These are phyloP conservation scores for Adenanthera pavonina DNA, from an alignment of 306 rosid genomes.

Conservation along the genomic window DNA sequence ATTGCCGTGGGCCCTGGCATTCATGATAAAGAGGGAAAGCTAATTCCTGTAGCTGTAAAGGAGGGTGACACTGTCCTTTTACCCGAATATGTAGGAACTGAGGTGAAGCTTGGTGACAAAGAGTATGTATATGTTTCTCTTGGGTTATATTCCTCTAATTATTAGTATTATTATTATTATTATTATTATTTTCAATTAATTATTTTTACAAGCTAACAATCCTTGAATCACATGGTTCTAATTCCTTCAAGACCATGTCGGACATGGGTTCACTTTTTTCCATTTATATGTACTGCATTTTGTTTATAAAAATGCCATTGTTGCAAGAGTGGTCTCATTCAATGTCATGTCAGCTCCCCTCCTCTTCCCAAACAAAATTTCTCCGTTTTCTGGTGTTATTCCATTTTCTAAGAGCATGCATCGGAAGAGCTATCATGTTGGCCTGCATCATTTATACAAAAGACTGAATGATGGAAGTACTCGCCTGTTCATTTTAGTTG, in stretches of 20 bases:
- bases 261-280: not conserved
- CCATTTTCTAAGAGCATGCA: not conserved
- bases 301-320: not conserved
- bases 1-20: slow-evolving; percentile 65
- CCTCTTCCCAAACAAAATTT: not conserved
- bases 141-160: not conserved
- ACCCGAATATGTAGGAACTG: slow-evolving; percentile 66
- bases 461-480: not conserved
- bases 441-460: not conserved
- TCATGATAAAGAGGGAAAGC: slow-evolving; percentile 54
- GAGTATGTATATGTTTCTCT: slow-evolving; percentile 42
- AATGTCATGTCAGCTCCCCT: not conserved
- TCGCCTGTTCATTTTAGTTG: slow-evolving; percentile 28
- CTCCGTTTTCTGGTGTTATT: not conserved
- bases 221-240: not conserved
- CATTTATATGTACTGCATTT: not conserved
- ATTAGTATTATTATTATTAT: not conserved
- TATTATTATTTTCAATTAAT: not conserved
- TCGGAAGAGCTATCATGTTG: not conserved
- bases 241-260: not conserved
- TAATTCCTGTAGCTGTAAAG: slow-evolving; percentile 51
- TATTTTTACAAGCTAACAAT: not conserved
- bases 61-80: slow-evolving; percentile 68
- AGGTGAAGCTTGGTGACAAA: slow-evolving; percentile 66
- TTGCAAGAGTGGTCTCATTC: not conserved